Percentiles rank a stretch among this genome's conserved stretches.
Evolutionary conservation across 1,284 basidiomycete genomes (phyloP).

Genomic region (Sanghuangporus sanghuang): DNA sequence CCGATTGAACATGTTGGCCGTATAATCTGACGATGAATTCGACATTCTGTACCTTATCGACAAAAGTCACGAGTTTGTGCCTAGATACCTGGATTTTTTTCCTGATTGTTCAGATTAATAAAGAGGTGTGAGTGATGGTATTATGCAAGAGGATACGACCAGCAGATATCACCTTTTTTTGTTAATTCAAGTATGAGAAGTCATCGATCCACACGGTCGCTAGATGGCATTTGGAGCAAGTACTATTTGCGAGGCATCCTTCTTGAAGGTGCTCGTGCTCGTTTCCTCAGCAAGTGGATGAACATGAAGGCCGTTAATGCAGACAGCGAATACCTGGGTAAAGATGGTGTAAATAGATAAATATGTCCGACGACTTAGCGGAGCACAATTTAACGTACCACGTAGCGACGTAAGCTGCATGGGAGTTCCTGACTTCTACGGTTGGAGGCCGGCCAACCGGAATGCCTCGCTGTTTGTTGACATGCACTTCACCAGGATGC

Average conservation of each 20-base stretch:
- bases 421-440: slow-evolving; percentile 91
- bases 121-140: neutral
- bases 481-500: slow-evolving; percentile 63
- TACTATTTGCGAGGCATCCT: slow-evolving; percentile 13
- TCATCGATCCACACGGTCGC: neutral
- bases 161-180: neutral
- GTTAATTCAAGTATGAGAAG: neutral
- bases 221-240: neutral
- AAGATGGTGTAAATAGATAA: neutral
- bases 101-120: neutral
- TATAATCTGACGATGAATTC: too few relatives aligned
- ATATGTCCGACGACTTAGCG: slow-evolving; percentile 6
- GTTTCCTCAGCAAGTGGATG: slow-evolving; percentile 47
- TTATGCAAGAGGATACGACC: neutral
- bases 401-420: slow-evolving; percentile 93
- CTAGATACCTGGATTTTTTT: neutral
- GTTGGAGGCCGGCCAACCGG: slow-evolving; percentile 84
- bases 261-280: slow-evolving; percentile 20
- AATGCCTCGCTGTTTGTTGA: slow-evolving; percentile 64
- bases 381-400: slow-evolving; percentile 52
- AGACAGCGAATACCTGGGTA: slow-evolving; percentile 63
- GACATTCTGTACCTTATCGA: neutral
- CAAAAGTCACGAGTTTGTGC: neutral
- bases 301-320: slow-evolving; percentile 65
- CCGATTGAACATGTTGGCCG: too few relatives aligned